Evolutionary conservation across 2,329 filamentous ascomycete species (phyloP).

Genomic region (Exophiala bonariae): DNA sequence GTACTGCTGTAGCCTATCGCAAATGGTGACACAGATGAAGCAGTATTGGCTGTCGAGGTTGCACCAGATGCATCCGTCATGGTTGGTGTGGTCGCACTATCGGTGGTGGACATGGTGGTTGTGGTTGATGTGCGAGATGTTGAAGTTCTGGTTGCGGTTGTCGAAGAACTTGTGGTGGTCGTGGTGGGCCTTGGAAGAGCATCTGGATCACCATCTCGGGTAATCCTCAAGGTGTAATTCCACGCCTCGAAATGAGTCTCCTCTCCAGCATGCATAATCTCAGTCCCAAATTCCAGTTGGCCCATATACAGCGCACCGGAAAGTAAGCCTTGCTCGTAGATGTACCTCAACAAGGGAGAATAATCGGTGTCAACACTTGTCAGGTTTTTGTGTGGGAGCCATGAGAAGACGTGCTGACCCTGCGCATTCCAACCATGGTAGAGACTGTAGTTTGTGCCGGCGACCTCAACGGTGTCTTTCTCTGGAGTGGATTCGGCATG

Average conservation of each 20-base stretch:
- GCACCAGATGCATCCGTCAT: not conserved
- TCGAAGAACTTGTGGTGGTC: conserved; percentile 5
- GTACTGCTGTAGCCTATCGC: no score
- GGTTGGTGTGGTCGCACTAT: not conserved
- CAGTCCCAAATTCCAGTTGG: conserved; percentile 18
- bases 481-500: conserved; percentile 15
- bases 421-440: conserved; percentile 21
- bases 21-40: not conserved
- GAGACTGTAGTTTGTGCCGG: conserved; percentile 16
- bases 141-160: not conserved
- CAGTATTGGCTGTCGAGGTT: not conserved
- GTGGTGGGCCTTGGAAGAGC: conserved; percentile 8
- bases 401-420: conserved; percentile 21
- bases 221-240: conserved; percentile 11
- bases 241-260: conserved; percentile 10
- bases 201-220: conserved; percentile 17
- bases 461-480: conserved; percentile 13
- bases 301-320: conserved; percentile 16
- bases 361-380: conserved; percentile 18
- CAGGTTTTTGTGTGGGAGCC: conserved; percentile 18
- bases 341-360: conserved; percentile 15
- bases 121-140: not conserved
- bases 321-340: conserved; percentile 17
- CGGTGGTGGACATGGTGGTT: not conserved
- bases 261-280: conserved; percentile 18